Conservation (phyloP, 768 basidiomycete genomes). For the Termitomyces sp. region DNA sequence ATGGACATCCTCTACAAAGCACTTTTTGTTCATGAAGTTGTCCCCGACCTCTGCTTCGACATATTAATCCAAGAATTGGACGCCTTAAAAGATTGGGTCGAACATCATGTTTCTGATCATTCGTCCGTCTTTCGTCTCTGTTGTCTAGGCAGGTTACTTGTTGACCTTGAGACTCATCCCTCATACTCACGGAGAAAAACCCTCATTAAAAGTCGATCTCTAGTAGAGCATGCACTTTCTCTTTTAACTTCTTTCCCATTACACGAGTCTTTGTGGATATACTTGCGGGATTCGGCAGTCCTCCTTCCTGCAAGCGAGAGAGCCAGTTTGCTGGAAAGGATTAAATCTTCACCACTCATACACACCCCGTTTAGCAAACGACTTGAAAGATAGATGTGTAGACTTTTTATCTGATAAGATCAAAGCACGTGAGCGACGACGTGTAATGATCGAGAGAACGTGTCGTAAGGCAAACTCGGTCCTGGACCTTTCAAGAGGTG, state of each 20-base stretch:
- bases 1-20: constrained; percentile 26
- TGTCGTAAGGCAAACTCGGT: neutral
- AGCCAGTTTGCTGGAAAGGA: constrained; percentile 1
- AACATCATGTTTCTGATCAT: constrained; percentile 61
- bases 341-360: constrained; percentile 1
- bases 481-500: neutral
- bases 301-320: constrained; percentile 1
- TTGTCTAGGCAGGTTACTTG: constrained; percentile 26
- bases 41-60: constrained; percentile 16
- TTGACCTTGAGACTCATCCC: constrained; percentile 11
- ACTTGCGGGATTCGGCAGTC: constrained; percentile 29
- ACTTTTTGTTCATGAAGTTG: constrained; percentile 10
- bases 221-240: constrained; percentile 38
- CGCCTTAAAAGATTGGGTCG: constrained; percentile 45
- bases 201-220: constrained; percentile 5
- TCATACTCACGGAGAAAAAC: neutral
- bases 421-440: constrained; percentile 15
- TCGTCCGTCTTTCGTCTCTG: constrained; percentile 55
- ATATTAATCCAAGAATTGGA: constrained; percentile 34
- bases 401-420: constrained; percentile 9
- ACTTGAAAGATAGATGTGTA: neutral
- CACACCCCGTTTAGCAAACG: constrained; percentile 1
- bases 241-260: constrained; percentile 46
- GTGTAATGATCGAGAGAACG: constrained; percentile 7
- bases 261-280: constrained; percentile 64